Conservation (phyloP, 805 yeast genomes). For the Spathaspora passalidarum region DNA sequence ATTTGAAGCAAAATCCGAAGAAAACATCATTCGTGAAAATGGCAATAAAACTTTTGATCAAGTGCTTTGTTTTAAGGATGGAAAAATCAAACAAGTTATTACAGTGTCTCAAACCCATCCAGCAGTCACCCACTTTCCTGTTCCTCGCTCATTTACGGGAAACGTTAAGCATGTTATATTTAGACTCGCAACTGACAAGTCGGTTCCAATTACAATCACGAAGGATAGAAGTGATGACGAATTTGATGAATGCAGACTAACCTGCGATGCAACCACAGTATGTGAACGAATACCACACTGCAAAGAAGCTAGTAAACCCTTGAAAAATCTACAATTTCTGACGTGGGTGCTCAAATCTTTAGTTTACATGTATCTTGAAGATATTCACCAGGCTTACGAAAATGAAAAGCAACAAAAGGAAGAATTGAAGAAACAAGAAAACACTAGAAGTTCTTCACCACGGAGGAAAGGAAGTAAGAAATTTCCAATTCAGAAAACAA, state of each 20-base stretch:
- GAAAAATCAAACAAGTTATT: background rate
- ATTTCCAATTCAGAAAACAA: constrained; percentile 17
- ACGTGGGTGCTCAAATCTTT: background rate
- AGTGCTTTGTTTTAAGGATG: background rate
- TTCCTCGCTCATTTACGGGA: background rate
- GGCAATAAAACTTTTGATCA: background rate
- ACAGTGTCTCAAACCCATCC: background rate
- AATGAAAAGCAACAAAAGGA: background rate
- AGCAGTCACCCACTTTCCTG: background rate
- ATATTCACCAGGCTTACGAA: background rate
- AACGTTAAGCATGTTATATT: background rate
- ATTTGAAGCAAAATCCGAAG: background rate
- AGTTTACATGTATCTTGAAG: background rate
- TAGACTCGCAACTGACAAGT: background rate
- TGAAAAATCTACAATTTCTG: background rate
- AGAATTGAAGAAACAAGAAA: background rate
- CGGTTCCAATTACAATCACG: background rate
- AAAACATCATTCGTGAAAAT: background rate
- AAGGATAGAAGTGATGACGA: background rate
- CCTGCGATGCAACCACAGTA: background rate
- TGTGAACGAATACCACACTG: background rate
- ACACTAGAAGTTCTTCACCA: background rate
- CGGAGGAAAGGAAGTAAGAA: background rate
- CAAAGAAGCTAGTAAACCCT: background rate
- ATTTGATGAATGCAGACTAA: background rate